Conservation (phyloP, 768 basidiomycete genomes). For the Cyclocybe cylindracea region DNA sequence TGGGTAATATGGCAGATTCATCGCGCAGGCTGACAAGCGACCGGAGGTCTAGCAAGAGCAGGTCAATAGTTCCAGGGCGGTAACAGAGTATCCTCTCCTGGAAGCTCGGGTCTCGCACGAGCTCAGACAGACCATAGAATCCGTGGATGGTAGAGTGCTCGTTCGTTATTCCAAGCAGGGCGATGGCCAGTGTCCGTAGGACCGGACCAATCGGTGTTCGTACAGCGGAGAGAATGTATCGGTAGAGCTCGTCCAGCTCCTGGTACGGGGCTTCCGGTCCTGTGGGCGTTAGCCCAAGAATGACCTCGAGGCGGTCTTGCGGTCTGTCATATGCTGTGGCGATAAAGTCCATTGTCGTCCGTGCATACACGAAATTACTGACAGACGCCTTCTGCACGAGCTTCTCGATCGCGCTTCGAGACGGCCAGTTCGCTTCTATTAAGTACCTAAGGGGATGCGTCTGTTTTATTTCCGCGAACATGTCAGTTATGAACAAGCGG, state of each 20-base stretch:
- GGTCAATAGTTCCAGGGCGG: too few relatives aligned
- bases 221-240: background rate
- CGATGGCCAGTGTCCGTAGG: background rate
- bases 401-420: background rate
- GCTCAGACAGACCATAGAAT: too few relatives aligned
- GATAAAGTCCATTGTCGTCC: slow-evolving; percentile 5
- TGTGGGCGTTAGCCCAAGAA: background rate
- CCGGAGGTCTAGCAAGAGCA: too few relatives aligned
- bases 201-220: background rate
- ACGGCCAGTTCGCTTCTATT: background rate
- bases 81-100: too few relatives aligned
- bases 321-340: slow-evolving; percentile 1
- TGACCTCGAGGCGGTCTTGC: background rate
- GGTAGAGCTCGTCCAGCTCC: background rate
- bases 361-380: slow-evolving; percentile 2
- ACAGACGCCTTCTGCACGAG: background rate
- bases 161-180: too few relatives aligned
- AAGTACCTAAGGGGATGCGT: too few relatives aligned
- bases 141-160: too few relatives aligned
- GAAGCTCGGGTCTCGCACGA: too few relatives aligned
- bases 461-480: too few relatives aligned
- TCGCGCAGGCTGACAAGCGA: too few relatives aligned
- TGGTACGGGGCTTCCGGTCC: background rate
- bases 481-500: too few relatives aligned
- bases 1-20: too few relatives aligned